Base-by-base conservation (phyloP, 2,329 filamentous ascomycete species). In the Geosmithia putterillii region DNA sequence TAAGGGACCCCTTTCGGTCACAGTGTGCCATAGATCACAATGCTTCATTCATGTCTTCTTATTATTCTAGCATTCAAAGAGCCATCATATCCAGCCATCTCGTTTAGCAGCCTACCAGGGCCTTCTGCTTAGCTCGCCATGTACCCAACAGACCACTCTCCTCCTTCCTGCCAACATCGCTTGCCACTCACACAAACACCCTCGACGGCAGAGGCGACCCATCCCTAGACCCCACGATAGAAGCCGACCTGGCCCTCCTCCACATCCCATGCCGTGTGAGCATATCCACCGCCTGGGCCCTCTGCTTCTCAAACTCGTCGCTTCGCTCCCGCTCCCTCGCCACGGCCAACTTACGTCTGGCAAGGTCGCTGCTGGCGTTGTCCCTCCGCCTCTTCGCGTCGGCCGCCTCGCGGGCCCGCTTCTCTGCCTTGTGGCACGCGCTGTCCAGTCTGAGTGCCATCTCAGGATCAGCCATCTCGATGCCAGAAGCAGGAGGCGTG, bases 311-410 rank as follows among this genome's bases (percentile, higher is more conserved):
- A 50, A 79, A 79, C 1, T 55, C 46, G 7, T 61, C 60, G 43
- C 70, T 75, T 41, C 68, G 64, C 46, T 69, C 63, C 23, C 70
- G 59, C 55, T 79, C 74, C 23, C 56, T 52, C 14, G 65, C 62
- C 34, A 73, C 56, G 4, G 59, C 53, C n/a, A 46, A 52, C 49
- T 57, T 52, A 19, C 74, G 66, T 45, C 63, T 57, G 7, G 61
- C 54, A 17, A 65, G 55, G 36, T 79, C 74, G 9, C 57, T 54
- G 38, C 63, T 59, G 23, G 69, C 73, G 40, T 68, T 64, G 12
- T 60, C 55, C 42, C 66, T 57, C 45, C 60, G 64, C 25, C 57
- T 59, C 43, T 65, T 60, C 49, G 63, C 63, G 48, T 68, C 65
- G 17, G 51, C 55, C 8, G 51, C 48, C 15, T 64, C 60, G n/a